Evolutionary conservation across 129 eudicot species (phyloP), one percentile per base, ranked within the genome.

Genomic region (Lactuca sativa): DNA sequence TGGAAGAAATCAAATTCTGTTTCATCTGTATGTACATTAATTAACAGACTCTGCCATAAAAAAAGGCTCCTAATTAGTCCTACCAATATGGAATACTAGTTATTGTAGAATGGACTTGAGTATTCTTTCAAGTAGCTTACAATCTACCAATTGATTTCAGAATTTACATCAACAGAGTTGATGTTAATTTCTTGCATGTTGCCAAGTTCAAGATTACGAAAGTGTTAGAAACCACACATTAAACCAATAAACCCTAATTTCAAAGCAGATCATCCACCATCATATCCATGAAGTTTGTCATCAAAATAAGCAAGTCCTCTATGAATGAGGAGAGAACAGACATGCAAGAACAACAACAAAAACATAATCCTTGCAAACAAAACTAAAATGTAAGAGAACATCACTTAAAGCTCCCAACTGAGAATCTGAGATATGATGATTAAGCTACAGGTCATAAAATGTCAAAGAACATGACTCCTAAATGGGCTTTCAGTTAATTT

Each of bases 281-380:
- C 69, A 54, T 68, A 54, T 37, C 25, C 36, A 36, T 68, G 55
- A 68, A 54, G 52, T 68, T 54, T 68, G 0, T 25, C 30, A 7
- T 36, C 55, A 34, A 10, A 54, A 30, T 6, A 68, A 36, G 72
- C 53, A 68, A 54, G 72, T 41, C 66, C 18, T 43, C 5, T 33
- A 58, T 17, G 34, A n/a, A 59, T 7, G 7, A 31, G 9, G 49
- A 44, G 59, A 47, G 21, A 44, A 7, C 25, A 71, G 37, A 59
- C 59, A 47, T 59, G 41, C 75, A 70, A 70, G 66, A 70, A 5
- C 64, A 54, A 16, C 53, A 62, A 34, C 17, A 16, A 70, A n/a
- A 32, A 70, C 43, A 56, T 58, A 49, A 51, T 36, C 70, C 61
- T 51, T 43, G 60, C 55, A 62, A 37, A 17, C 49, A n/a, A 37